Conservation (phyloP, 352 stramenopile genomes). For the Globisporangium sylvaticum region DNA sequence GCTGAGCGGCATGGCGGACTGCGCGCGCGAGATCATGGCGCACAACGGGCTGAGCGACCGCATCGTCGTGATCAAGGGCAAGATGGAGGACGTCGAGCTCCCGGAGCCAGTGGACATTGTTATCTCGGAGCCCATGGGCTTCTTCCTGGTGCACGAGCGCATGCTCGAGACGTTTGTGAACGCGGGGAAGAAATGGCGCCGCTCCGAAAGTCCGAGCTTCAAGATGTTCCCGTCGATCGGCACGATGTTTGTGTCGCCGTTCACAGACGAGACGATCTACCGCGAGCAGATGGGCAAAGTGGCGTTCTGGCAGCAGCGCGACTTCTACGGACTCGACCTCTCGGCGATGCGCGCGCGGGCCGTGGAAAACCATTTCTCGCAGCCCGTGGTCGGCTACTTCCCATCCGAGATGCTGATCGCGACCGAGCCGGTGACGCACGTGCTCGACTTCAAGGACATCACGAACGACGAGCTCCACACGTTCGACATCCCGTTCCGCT, state of each 20-base stretch:
- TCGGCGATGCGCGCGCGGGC: slow-evolving; percentile 90
- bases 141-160: slow-evolving; percentile 98
- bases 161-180: slow-evolving; percentile 98
- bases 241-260: slow-evolving; percentile 96
- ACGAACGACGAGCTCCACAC: slow-evolving; percentile 74
- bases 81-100: slow-evolving; percentile 96
- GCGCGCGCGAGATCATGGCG: slow-evolving; percentile 91
- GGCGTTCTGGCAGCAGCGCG: slow-evolving; percentile 93
- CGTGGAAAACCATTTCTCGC: slow-evolving; percentile 96
- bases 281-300: slow-evolving; percentile 91
- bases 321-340: slow-evolving; percentile 98
- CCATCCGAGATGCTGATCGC: slow-evolving; percentile 71
- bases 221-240: slow-evolving; percentile 97
- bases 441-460: slow-evolving; percentile 84
- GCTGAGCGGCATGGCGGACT: slow-evolving; percentile 97
- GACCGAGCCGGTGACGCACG: slow-evolving; percentile 50
- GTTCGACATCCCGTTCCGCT: slow-evolving; percentile 91
- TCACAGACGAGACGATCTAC: slow-evolving; percentile 93
- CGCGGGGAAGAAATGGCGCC: slow-evolving; percentile 94
- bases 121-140: slow-evolving; percentile 99
- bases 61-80: slow-evolving; percentile 96
- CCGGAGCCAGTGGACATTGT: slow-evolving; percentile 98
- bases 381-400: slow-evolving; percentile 95
- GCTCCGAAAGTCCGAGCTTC: slow-evolving; percentile 48
- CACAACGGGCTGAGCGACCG: slow-evolving; percentile 94